Percentiles rank a stretch among this genome's conserved stretches.
phyloP scores from a whole-genome alignment of 306 rosid species.

The Carpinus viminea region DNA sequence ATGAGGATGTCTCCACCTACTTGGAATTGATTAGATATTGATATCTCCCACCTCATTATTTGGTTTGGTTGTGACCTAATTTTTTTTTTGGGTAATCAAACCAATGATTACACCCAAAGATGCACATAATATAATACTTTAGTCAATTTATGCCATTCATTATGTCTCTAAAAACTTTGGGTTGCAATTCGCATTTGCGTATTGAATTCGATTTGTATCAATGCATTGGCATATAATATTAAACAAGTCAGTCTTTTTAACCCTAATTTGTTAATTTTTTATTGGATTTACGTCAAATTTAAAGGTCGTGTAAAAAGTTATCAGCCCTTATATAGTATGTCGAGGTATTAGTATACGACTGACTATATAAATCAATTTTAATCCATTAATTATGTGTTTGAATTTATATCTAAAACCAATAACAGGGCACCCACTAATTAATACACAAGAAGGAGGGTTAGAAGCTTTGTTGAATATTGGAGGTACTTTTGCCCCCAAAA shows the following conservation, averaged over 20 bases:
- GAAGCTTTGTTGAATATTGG: not conserved
- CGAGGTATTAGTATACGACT: too few relatives aligned
- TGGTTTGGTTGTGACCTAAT: not conserved
- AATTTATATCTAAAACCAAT: not conserved
- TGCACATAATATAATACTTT: not conserved
- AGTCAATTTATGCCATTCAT: not conserved
- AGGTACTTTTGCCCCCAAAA: not conserved
- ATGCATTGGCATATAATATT: too few relatives aligned
- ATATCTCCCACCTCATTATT: not conserved
- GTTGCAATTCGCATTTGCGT: too few relatives aligned
- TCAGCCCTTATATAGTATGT: too few relatives aligned
- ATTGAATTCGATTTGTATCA: too few relatives aligned
- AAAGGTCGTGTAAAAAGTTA: too few relatives aligned
- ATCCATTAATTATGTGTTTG: too few relatives aligned
- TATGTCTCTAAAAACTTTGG: not conserved
- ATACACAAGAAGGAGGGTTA: constrained; percentile 16
- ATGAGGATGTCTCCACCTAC: not conserved
- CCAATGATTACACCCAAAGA: not conserved
- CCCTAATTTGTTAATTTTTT: too few relatives aligned
- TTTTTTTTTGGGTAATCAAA: not conserved
- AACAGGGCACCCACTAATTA: constrained; percentile 15
- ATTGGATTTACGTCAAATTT: too few relatives aligned
- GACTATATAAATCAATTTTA: too few relatives aligned
- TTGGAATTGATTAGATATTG: not conserved
- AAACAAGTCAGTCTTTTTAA: too few relatives aligned